A percentile compares a stretch with the other conserved stretches of the same genome.
Conservation (phyloP, 169 alveolate species). For the Plasmodium cynomolgi region DNA sequence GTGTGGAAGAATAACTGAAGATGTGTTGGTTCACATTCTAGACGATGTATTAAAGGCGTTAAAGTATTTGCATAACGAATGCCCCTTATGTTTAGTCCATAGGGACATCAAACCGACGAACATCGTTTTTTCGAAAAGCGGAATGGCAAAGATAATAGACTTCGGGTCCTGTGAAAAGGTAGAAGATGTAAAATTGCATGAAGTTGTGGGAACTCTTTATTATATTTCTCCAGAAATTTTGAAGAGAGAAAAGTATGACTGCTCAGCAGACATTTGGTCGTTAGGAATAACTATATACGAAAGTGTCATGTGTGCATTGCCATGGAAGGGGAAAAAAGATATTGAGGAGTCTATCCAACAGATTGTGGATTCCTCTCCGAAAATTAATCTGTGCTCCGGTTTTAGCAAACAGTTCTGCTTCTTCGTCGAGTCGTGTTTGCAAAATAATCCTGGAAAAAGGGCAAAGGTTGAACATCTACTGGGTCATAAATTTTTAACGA, state of each 20-base stretch:
- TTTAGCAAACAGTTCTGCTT: constrained; percentile 53
- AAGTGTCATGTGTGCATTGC: constrained; percentile 42
- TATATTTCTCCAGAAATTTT: constrained; percentile 95
- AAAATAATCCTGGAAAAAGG: constrained; percentile 38
- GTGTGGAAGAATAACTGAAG: constrained; percentile 55
- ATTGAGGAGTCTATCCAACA: constrained; percentile 16
- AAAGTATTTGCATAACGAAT: constrained; percentile 56
- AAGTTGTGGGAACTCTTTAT: constrained; percentile 64
- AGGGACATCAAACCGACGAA: constrained; percentile 63
- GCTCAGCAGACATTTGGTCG: constrained; percentile 94
- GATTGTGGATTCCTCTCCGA: constrained; percentile 38
- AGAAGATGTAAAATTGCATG: constrained; percentile 21
- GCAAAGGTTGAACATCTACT: constrained; percentile 23
- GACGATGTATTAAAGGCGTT: constrained; percentile 51
- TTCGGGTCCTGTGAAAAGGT: constrained; percentile 72
- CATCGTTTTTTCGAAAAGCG: constrained; percentile 59
- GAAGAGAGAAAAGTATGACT: constrained; percentile 89
- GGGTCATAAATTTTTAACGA: constrained; percentile 42
- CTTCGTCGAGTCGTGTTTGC: constrained; percentile 46
- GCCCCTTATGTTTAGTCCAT: constrained; percentile 17
- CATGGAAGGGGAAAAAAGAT: constrained; percentile 49
- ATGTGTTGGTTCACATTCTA: constrained; percentile 47
- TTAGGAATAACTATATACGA: constrained; percentile 94
- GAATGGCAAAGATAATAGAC: constrained; percentile 70
- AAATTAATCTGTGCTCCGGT: constrained; percentile 36